These are phyloP conservation scores for Neocallimastix lanati DNA, from an alignment of 192 early-diverging fungal genomes.

Conservation along the genomic window DNA sequence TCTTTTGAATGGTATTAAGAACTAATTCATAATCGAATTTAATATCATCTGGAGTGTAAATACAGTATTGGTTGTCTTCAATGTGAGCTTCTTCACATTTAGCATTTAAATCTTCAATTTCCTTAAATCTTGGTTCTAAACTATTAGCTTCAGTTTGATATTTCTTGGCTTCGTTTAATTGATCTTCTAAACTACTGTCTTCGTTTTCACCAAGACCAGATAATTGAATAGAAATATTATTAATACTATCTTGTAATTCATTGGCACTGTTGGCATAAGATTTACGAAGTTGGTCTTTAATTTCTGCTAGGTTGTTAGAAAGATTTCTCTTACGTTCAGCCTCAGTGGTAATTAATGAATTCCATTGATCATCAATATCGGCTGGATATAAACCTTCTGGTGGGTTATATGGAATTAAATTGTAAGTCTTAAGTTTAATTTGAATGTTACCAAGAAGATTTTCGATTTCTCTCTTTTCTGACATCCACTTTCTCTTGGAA, in stretches of 20 bases:
- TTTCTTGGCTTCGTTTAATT: neutral
- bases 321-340: slow-evolving; percentile 60
- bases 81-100: slow-evolving; percentile 54
- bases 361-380: slow-evolving; percentile 69
- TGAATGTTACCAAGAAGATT: slow-evolving; percentile 86
- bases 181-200: slow-evolving; percentile 14
- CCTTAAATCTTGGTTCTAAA: neutral
- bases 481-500: slow-evolving; percentile 67
- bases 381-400: slow-evolving; percentile 44
- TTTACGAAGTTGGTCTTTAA: slow-evolving; percentile 60
- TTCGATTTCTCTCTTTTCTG: slow-evolving; percentile 80
- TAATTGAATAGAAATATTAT: slow-evolving; percentile 44
- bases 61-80: slow-evolving; percentile 72
- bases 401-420: slow-evolving; percentile 66
- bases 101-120: slow-evolving; percentile 74
- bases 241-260: slow-evolving; percentile 50
- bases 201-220: slow-evolving; percentile 64
- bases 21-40: slow-evolving; percentile 67
- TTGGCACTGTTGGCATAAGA: slow-evolving; percentile 74
- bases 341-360: slow-evolving; percentile 49
- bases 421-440: slow-evolving; percentile 91
- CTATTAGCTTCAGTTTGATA: neutral
- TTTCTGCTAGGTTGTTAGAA: slow-evolving; percentile 46
- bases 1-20: slow-evolving; percentile 22
- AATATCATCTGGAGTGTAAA: slow-evolving; percentile 77